Percentiles rank a stretch among this genome's conserved stretches.
phyloP scores from a whole-genome alignment of 2,329 filamentous ascomycete genomes.

The Cercospora berteroae region DNA sequence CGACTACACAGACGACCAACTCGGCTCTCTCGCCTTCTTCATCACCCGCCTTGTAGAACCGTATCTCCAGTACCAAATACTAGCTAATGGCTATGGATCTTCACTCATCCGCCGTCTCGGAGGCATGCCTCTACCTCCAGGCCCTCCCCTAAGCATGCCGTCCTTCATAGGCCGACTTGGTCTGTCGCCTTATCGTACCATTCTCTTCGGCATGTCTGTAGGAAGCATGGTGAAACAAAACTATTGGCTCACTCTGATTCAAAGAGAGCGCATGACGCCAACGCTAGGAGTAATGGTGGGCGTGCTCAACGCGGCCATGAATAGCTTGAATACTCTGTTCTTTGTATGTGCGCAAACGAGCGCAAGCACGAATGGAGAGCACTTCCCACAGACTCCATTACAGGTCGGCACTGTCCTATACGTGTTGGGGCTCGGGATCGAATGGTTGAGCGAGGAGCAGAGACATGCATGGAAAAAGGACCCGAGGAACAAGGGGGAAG shows the following conservation, averaged over 20 bases:
- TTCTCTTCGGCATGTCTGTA: slow-evolving; percentile 55
- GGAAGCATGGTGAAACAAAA: slow-evolving; percentile 57
- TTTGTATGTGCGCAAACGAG: slow-evolving; percentile 53
- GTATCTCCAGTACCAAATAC: slow-evolving; percentile 51
- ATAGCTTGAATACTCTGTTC: slow-evolving; percentile 56
- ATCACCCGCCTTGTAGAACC: slow-evolving; percentile 49
- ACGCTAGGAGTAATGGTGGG: slow-evolving; percentile 46
- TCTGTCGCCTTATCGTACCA: slow-evolving; percentile 52
- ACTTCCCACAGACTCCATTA: slow-evolving; percentile 45
- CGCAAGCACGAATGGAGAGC: slow-evolving; percentile 41
- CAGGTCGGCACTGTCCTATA: slow-evolving; percentile 54
- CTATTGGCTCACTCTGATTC: slow-evolving; percentile 51
- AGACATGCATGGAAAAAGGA: slow-evolving; percentile 54
- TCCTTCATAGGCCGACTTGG: slow-evolving; percentile 43
- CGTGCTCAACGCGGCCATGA: slow-evolving; percentile 55
- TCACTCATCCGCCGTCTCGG: slow-evolving; percentile 49
- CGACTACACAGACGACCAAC: slow-evolving; percentile 41
- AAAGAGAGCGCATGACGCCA: slow-evolving; percentile 52
- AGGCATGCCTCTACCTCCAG: slow-evolving; percentile 44
- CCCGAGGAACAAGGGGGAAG: slow-evolving; percentile 53
- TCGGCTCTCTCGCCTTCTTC: slow-evolving; percentile 45
- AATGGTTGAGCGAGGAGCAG: slow-evolving; percentile 58
- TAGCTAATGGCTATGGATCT: slow-evolving; percentile 44
- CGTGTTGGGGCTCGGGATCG: slow-evolving; percentile 52
- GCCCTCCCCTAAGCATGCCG: slow-evolving; percentile 43